These are phyloP conservation scores for Metschnikowia orientalis DNA, from an alignment of 805 yeast species.

Conservation along the genomic window DNA sequence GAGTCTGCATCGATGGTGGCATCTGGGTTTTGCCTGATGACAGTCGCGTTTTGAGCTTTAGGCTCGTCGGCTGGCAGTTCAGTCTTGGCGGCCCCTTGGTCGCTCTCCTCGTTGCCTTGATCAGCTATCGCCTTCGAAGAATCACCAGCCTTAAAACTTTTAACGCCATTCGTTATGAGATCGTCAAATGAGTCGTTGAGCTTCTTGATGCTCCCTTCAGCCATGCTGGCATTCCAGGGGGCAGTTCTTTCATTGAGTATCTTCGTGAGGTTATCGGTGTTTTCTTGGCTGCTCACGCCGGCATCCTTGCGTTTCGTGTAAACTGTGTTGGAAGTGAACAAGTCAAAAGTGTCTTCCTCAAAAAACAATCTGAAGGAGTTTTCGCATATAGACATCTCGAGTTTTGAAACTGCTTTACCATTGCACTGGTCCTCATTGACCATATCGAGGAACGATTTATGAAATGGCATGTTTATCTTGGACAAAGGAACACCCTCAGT, in stretches of 20 bases:
- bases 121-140: conserved; percentile 17
- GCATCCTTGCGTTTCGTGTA: conserved; percentile 37
- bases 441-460: conserved; percentile 53
- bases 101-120: conserved; percentile 7
- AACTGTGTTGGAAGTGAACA: conserved; percentile 60
- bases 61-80: conserved; percentile 10
- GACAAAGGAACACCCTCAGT: conserved; percentile 91
- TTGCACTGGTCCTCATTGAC: conserved; percentile 54
- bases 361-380: conserved; percentile 78
- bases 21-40: conserved; percentile 15
- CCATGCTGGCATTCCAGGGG: conserved; percentile 52
- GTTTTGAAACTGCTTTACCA: conserved; percentile 62
- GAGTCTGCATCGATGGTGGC: conserved; percentile 43
- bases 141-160: conserved; percentile 19
- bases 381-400: conserved; percentile 74
- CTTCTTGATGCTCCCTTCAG: conserved; percentile 31
- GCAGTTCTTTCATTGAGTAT: conserved; percentile 45
- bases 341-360: conserved; percentile 75
- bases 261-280: conserved; percentile 29
- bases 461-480: conserved; percentile 73
- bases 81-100: conserved; percentile 5
- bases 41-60: conserved; percentile 6
- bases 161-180: conserved; percentile 40
- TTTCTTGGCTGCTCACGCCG: conserved; percentile 24
- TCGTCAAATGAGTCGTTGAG: conserved; percentile 28